Base-by-base conservation (phyloP, 495 filamentous ascomycete genomes). In the Hypoxylon crocopeplum region DNA sequence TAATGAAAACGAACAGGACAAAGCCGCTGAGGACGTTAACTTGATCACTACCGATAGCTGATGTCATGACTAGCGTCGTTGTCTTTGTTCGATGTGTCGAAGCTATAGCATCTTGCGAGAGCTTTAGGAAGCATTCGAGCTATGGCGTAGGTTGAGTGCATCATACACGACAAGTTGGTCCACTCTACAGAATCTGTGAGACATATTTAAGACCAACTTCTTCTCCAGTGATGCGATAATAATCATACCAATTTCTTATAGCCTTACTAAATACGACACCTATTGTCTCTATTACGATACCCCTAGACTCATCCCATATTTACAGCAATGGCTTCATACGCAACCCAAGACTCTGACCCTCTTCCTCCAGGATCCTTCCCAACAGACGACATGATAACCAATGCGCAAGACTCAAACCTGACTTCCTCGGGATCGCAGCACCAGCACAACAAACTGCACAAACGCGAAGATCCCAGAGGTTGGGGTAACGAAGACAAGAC, bases 361-460 rank as follows among this genome's bases (percentile, higher is more conserved):
- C 53, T 27, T 12, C 37, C 36, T 0, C 62, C 62, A 21, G 62
- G 62, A 12, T 36, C 51, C 1, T 66, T 56, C 21, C 62, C 62
- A 5, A 42, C 50, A 22, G 56, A 60, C 16, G 46, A 58, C 7
- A 45, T 32, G 22, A 12, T 34, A 11, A 7, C 52, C 10, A 17
- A 34, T 3, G 16, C 19, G 8, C 42, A 56, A 46, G 41, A 56
- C 13, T 13, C 45, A 11, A 37, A 24, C 12, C 15, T 56, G 25
- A 20, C 32, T 20, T 56, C 39, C 16, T 51, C 46, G 4, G 29
- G n/a, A 13, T 46, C 61, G 12, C 54, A 37, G 15, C 16, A 30
- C 15, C 57, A 73, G 2, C 67, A 48, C 29, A 70, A 69, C 34
- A 73, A 69, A 47, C 55, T 74, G 34, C 72, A 71, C 52, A 75